A percentile compares a stretch with the other conserved stretches of the same genome.
Evolutionary conservation across 371 early-diverging fungal genomes (phyloP).

Genomic region (Coemansia sp.): DNA sequence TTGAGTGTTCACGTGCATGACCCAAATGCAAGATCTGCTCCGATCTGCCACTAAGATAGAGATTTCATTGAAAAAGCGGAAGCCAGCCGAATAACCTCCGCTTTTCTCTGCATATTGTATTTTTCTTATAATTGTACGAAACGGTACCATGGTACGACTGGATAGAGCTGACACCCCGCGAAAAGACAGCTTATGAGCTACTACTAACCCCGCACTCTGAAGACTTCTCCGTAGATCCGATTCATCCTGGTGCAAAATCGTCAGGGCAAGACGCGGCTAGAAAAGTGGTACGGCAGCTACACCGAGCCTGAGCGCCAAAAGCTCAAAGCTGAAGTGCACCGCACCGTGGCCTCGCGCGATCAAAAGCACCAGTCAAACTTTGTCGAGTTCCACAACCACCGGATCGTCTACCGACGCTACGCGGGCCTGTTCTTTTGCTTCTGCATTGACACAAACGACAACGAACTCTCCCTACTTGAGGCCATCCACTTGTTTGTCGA

Average conservation of each 20-base stretch:
- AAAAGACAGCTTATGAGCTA: too few relatives aligned
- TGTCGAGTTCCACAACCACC: constrained; percentile 93
- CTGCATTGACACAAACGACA: constrained; percentile 96
- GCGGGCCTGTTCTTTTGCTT: constrained; percentile 97
- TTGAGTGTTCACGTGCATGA: too few relatives aligned
- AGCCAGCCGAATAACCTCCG: too few relatives aligned
- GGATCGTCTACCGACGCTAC: constrained; percentile 95
- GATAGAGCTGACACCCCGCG: too few relatives aligned
- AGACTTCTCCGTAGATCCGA: constrained; percentile 61
- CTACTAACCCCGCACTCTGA: too few relatives aligned
- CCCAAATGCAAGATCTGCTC: too few relatives aligned
- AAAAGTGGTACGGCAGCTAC: constrained; percentile 94
- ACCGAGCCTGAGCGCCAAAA: constrained; percentile 92
- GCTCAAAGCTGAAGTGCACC: constrained; percentile 92
- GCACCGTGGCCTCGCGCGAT: constrained; percentile 91
- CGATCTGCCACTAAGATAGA: too few relatives aligned
- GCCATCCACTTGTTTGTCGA: constrained; percentile 98
- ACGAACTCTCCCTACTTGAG: constrained; percentile 91
- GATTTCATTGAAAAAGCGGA: too few relatives aligned
- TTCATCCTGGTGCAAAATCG: constrained; percentile 97
- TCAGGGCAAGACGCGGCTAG: constrained; percentile 95
- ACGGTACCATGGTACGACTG: too few relatives aligned
- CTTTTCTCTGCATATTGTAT: too few relatives aligned
- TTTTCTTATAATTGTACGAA: too few relatives aligned
- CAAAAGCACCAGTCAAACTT: constrained; percentile 95